A percentile compares a stretch with the other conserved stretches of the same genome.
Evolutionary conservation across 1,284 basidiomycete genomes (phyloP).

Genomic region (Phellopilus nigrolimitatus): DNA sequence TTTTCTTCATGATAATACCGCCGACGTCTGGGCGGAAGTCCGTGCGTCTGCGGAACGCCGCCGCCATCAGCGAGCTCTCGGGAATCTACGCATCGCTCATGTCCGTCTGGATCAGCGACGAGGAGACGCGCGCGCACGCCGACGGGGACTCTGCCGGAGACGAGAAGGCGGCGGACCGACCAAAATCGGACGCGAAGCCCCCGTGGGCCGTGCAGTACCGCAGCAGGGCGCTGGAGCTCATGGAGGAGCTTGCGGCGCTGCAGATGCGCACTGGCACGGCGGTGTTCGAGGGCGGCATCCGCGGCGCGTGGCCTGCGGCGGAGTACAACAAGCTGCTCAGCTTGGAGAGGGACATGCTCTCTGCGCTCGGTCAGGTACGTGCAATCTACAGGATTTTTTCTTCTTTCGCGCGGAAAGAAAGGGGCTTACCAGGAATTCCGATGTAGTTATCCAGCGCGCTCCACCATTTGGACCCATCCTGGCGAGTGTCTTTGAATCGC

Average conservation of each 20-base stretch:
- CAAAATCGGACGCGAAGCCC: slow-evolving; percentile 38
- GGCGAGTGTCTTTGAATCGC: slow-evolving; percentile 36
- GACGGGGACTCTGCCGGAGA: slow-evolving; percentile 30
- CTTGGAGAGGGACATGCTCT: slow-evolving; percentile 40
- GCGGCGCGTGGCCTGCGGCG: slow-evolving; percentile 46
- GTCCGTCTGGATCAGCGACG: slow-evolving; percentile 39
- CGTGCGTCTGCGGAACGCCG: slow-evolving; percentile 43
- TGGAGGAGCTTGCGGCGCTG: slow-evolving; percentile 35
- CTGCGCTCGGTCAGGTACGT: slow-evolving; percentile 37
- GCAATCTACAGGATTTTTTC: slow-evolving; percentile 18
- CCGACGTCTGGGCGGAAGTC: slow-evolving; percentile 45
- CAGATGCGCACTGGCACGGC: slow-evolving; percentile 36
- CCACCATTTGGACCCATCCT: slow-evolving; percentile 34
- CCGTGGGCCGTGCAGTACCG: slow-evolving; percentile 24
- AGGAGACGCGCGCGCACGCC: slow-evolving; percentile 28
- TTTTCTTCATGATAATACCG: slow-evolving; percentile 47
- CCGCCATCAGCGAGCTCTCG: slow-evolving; percentile 35
- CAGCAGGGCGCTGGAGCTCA: slow-evolving; percentile 25
- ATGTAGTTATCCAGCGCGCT: slow-evolving; percentile 39
- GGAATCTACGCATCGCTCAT: slow-evolving; percentile 40
- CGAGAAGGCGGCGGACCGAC: slow-evolving; percentile 22
- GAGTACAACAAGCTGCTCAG: slow-evolving; percentile 42
- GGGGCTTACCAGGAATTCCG: slow-evolving; percentile 6
- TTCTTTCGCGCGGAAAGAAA: neutral
- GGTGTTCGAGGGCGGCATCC: slow-evolving; percentile 44